Evolutionary conservation across 2,329 filamentous ascomycete genomes (phyloP).

Genomic region (Fusarium pseudonygamai): DNA sequence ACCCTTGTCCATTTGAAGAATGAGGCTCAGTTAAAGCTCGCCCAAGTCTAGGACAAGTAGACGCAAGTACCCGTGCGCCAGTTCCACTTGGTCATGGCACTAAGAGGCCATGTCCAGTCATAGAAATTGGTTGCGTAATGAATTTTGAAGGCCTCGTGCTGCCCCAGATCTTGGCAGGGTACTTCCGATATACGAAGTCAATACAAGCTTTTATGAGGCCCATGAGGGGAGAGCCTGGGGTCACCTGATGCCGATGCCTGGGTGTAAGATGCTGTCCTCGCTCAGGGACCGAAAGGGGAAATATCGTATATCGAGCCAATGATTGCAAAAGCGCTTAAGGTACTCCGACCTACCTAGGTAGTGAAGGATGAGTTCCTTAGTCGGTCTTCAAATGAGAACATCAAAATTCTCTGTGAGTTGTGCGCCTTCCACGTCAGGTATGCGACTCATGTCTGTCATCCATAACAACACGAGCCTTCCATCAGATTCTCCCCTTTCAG

Average conservation of each 20-base stretch:
- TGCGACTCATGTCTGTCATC: neutral
- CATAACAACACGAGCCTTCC: neutral
- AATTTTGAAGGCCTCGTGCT: constrained; percentile 32
- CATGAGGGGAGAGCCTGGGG: neutral
- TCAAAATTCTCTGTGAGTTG: neutral
- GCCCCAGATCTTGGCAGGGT: constrained; percentile 36
- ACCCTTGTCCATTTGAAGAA: neutral
- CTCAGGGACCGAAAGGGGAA: neutral
- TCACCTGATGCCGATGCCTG: constrained; percentile 6
- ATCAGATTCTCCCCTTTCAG: neutral
- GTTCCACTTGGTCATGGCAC: constrained; percentile 23
- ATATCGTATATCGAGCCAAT: neutral
- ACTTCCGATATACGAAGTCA: constrained; percentile 26
- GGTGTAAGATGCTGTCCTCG: neutral
- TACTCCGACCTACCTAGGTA: neutral
- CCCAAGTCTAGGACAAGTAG: constrained; percentile 27
- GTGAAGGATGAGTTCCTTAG: neutral
- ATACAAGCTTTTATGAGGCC: constrained; percentile 31
- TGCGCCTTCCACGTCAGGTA: neutral
- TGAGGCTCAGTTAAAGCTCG: constrained; percentile 26
- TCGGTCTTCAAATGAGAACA: neutral
- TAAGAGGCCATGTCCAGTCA: constrained; percentile 22
- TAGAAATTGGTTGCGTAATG: constrained; percentile 32
- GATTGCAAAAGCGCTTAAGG: neutral
- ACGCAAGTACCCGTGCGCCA: constrained; percentile 25